Evolutionary conservation across 2,329 filamentous ascomycete genomes (phyloP).

Genomic region (Penicillium sp.): DNA sequence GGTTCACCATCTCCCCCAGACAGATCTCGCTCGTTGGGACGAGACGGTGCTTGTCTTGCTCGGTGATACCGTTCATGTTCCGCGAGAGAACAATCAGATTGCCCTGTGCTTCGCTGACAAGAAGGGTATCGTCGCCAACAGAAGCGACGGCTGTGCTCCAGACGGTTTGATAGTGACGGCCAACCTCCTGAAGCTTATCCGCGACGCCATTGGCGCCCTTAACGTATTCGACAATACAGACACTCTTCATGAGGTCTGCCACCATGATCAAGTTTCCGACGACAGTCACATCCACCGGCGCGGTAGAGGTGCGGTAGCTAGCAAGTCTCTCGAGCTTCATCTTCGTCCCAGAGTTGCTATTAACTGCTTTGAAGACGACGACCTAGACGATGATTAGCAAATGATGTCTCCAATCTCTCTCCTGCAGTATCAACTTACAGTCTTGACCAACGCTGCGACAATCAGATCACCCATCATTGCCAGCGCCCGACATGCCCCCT

Average conservation of each 20-base stretch:
- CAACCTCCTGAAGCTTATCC: slow-evolving; percentile 71
- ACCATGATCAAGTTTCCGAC: slow-evolving; percentile 77
- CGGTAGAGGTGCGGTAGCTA: slow-evolving; percentile 79
- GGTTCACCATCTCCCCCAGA: slow-evolving; percentile 91
- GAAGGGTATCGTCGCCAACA: slow-evolving; percentile 73
- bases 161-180: slow-evolving; percentile 77
- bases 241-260: slow-evolving; percentile 91
- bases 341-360: slow-evolving; percentile 34
- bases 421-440: slow-evolving; percentile 55
- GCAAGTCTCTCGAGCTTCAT: slow-evolving; percentile 70
- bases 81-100: slow-evolving; percentile 81
- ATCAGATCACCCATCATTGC: slow-evolving; percentile 76
- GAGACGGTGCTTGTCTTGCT: slow-evolving; percentile 72
- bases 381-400: slow-evolving; percentile 48
- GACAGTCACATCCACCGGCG: slow-evolving; percentile 79
- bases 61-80: slow-evolving; percentile 72
- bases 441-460: slow-evolving; percentile 87
- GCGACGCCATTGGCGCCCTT: slow-evolving; percentile 61
- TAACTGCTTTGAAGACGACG: slow-evolving; percentile 60
- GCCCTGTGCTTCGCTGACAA: slow-evolving; percentile 84
- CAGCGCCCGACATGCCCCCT: slow-evolving; percentile 79
- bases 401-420: neutral
- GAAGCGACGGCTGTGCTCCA: slow-evolving; percentile 82
- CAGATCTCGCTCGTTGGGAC: slow-evolving; percentile 79
- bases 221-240: slow-evolving; percentile 75